Base-by-base conservation (phyloP, 2,329 filamentous ascomycete genomes). In the Sporothrix protearum region DNA sequence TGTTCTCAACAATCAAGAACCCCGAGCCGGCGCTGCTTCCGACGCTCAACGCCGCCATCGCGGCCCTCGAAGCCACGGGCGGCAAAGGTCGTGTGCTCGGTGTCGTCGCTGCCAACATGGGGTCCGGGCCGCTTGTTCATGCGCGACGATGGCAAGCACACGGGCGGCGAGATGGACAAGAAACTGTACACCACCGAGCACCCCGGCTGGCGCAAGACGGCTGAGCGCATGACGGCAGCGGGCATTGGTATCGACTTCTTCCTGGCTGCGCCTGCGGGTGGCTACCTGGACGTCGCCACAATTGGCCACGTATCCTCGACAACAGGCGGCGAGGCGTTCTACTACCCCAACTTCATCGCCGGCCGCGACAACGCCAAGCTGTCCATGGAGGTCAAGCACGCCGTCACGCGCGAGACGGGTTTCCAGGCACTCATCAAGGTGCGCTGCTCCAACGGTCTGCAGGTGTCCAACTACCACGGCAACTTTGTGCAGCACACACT, bases 351-450 rank as follows among this genome's bases (percentile, higher is more conserved):
- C 80, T 99, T 97, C 83, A 90, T 97, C 72, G 89, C 91, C 8
- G 92, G 92, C 8, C 89, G 96, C 49, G 96, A 99, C 80, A 89
- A 91, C 57, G 85, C 92, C 71, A 96, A 95, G 82, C 83, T 99
- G 51, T 91, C 91, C 2, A 87, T 91, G 64, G 96, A 99, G 82
- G 89, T 99, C 75, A 88, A 90, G 75, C 95, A 97, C 78, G 89
- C 92, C 0, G 89, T 97, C 39, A 94, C 90, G 2, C 87, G 96
- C 74, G 94, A 97, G 80, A 97, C 95, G 63, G 96, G 96, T 28
- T 98, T 93, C 83, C 95, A 97, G 81, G 94, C 94, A 25, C 84
- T 99, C 76, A 96, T 99, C 93, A 99, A 99, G 84, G 95, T 99
- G 72, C 91, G 96, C 74, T 99, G 96, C 83, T 97, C 94, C 22